Conservation (phyloP, 371 early-diverging fungal species). For the Mucor saturninus region DNA sequence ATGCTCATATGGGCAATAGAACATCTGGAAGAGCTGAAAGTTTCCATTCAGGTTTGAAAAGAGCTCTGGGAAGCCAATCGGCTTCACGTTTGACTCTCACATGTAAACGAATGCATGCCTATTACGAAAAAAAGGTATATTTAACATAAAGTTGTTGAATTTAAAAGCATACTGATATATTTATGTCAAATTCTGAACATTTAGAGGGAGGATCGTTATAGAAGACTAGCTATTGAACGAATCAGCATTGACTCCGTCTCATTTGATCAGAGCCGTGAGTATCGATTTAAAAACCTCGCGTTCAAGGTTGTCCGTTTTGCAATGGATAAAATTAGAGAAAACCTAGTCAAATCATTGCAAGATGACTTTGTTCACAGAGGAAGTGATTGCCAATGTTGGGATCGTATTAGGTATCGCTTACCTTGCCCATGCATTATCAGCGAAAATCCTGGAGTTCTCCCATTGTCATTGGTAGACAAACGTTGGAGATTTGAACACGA, state of each 20-base stretch:
- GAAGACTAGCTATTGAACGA: not conserved
- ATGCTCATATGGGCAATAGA: constrained; percentile 2
- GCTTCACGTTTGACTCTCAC: not conserved
- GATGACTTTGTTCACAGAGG: not conserved
- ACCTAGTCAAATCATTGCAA: not conserved
- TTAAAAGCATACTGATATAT: not conserved
- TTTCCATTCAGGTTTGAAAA: not conserved
- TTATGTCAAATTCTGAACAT: not conserved
- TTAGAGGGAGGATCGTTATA: not conserved
- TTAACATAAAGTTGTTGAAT: not conserved
- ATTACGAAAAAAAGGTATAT: constrained; percentile 7
- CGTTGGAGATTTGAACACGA: not conserved
- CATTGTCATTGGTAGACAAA: not conserved
- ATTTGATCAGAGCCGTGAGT: not conserved
- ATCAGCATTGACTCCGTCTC: not conserved
- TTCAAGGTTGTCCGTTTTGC: constrained; percentile 1
- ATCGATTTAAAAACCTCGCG: not conserved
- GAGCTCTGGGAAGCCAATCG: not conserved
- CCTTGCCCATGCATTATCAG: not conserved
- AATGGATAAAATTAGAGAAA: not conserved
- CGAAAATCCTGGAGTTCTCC: not conserved
- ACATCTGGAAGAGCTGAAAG: not conserved
- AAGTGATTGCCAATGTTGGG: no score
- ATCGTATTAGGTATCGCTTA: not conserved
- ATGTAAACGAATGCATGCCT: not conserved